phyloP scores from a whole-genome alignment of 257 asterid genomes.

The Solanum paucissectum region DNA sequence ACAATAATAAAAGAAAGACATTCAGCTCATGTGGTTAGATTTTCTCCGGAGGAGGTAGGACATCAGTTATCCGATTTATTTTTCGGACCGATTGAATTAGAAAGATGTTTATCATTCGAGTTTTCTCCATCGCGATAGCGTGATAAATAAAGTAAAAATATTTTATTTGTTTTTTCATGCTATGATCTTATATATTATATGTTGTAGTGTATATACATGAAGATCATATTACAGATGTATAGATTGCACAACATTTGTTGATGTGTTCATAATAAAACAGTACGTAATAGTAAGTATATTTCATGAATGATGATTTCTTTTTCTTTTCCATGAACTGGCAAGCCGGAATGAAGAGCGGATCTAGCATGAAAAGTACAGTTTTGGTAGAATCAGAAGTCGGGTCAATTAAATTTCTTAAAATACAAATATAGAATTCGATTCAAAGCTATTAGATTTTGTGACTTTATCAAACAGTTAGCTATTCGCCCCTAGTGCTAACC shows the following conservation, averaged over 20 bases:
- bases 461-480: no score
- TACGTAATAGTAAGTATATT: background rate
- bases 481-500: no score
- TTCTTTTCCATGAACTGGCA: no score
- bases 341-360: no score
- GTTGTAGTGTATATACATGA: background rate
- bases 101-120: slow-evolving; percentile 29
- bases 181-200: background rate
- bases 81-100: slow-evolving; percentile 25
- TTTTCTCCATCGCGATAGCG: slow-evolving; percentile 19
- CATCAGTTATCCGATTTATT: slow-evolving; percentile 52
- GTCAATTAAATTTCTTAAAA: no score
- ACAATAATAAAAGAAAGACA: slow-evolving; percentile 25
- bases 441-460: background rate
- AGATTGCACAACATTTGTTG: background rate
- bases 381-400: no score
- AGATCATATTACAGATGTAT: background rate
- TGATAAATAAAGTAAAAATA: background rate
- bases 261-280: background rate
- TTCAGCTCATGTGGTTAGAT: slow-evolving; percentile 33
- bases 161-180: background rate
- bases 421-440: no score
- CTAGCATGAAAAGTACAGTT: no score
- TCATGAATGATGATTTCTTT: background rate
- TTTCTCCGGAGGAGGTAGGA: slow-evolving; percentile 64